Conservation (phyloP, 2,329 filamentous ascomycete genomes). For the Anthostomella pinea region DNA sequence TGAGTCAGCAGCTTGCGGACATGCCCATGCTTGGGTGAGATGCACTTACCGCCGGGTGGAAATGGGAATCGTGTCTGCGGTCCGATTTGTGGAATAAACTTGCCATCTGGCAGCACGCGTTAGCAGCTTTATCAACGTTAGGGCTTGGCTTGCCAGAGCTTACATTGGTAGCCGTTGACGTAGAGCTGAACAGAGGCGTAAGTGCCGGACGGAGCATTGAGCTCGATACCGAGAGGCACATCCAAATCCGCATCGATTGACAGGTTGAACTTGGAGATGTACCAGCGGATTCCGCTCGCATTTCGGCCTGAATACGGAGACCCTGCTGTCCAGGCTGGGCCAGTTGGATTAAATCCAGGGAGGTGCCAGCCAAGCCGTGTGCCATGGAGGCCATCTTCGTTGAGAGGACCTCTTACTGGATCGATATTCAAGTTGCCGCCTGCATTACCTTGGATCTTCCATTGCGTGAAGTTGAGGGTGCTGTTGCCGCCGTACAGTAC, state of each 20-base stretch:
- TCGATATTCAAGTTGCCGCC: not conserved
- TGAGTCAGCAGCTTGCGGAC: not conserved
- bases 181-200: not conserved
- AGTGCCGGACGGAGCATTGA: not conserved
- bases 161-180: constrained; percentile 2
- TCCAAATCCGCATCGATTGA: constrained; percentile 1
- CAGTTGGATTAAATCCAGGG: not conserved
- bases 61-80: not conserved
- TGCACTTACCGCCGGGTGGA: no score
- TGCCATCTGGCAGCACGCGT: not conserved
- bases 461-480: not conserved
- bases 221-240: constrained; percentile 2
- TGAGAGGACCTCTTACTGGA: constrained; percentile 1
- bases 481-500: not conserved
- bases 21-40: not conserved
- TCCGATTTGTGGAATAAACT: constrained; percentile 1
- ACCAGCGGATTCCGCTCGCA: not conserved
- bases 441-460: constrained; percentile 2
- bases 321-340: not conserved
- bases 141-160: not conserved
- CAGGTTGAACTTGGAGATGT: constrained; percentile 1
- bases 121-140: not conserved
- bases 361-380: constrained; percentile 2
- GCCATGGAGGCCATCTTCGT: constrained; percentile 1
- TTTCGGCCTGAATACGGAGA: not conserved